Conservation (phyloP, 345 rosid genomes). For the Anastatica hierochuntica region DNA sequence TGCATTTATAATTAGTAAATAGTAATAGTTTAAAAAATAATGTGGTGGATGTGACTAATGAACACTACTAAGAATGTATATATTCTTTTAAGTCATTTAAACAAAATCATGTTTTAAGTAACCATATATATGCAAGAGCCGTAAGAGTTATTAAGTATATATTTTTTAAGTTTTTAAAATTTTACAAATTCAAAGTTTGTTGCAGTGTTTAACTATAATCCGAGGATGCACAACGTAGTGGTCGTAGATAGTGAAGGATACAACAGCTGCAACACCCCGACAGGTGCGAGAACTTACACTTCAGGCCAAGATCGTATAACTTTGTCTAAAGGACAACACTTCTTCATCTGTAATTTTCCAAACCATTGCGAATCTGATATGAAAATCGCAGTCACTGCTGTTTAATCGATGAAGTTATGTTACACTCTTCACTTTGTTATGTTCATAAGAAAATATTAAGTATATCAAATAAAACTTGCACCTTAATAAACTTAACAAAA, state of each 20-base stretch:
- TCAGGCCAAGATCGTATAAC: slow-evolving; percentile 46
- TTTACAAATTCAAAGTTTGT: not conserved
- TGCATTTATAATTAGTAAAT: no score
- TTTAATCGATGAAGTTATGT: slow-evolving; percentile 14
- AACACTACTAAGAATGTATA: no score
- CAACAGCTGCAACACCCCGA: slow-evolving; percentile 28
- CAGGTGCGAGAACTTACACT: slow-evolving; percentile 21
- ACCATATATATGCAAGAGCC: not conserved
- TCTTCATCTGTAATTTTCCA: slow-evolving; percentile 37
- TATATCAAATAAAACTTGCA: no score
- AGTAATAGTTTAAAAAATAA: no score
- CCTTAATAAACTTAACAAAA: slow-evolving; percentile 3
- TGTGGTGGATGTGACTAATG: no score
- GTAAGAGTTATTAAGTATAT: not conserved
- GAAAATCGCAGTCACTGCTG: slow-evolving; percentile 44
- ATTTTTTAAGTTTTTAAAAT: no score
- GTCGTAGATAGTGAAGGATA: slow-evolving; percentile 35
- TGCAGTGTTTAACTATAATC: slow-evolving; percentile 54
- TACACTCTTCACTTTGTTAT: no score
- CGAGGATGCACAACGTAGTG: slow-evolving; percentile 38
- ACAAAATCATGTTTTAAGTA: not conserved
- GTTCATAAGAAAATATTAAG: not conserved
- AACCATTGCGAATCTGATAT: slow-evolving; percentile 41
- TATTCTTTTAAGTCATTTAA: no score
- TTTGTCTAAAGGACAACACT: slow-evolving; percentile 41